Conservation (phyloP, 805 yeast species). For the Scheffersomyces amazonensis region DNA sequence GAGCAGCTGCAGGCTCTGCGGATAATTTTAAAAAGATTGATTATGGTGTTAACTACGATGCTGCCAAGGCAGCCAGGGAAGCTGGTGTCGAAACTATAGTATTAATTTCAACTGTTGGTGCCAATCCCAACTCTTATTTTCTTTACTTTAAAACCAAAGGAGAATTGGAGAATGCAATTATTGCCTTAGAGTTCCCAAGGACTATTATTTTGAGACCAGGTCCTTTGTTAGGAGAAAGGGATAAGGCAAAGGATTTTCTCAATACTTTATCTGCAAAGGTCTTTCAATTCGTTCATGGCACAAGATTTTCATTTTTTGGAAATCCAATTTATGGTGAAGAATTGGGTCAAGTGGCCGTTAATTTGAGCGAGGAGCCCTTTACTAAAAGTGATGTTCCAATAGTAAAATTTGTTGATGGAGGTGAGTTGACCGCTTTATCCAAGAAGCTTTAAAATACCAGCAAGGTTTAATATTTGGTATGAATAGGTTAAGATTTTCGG, state of each 20-base stretch:
- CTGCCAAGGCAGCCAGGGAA: constrained; percentile 72
- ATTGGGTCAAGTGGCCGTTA: constrained; percentile 56
- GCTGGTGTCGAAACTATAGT: constrained; percentile 68
- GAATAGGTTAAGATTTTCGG: too few species aligned
- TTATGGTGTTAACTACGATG: constrained; percentile 62
- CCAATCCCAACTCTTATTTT: constrained; percentile 53
- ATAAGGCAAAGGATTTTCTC: constrained; percentile 33
- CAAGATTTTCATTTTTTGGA: constrained; percentile 6
- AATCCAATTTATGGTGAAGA: constrained; percentile 62
- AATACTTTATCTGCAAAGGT: constrained; percentile 28
- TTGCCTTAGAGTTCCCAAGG: constrained; percentile 60
- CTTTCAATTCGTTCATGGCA: constrained; percentile 18
- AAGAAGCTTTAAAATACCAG: constrained; percentile 6
- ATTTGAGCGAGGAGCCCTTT: constrained; percentile 27
- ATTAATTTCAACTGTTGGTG: constrained; percentile 65
- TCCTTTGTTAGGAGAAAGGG: constrained; percentile 61
- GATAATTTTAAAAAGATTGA: constrained; percentile 71
- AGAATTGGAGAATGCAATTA: constrained; percentile 65
- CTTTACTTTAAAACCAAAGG: constrained; percentile 73
- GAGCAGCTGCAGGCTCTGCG: constrained; percentile 68
- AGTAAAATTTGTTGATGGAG: constrained; percentile 18
- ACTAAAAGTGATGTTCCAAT: constrained; percentile 12
- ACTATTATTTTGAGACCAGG: constrained; percentile 83
- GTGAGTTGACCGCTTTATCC: constrained; percentile 18
- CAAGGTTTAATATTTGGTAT: too few species aligned